Percentiles rank a stretch among this genome's conserved stretches.
These are phyloP conservation scores for Mycena vitilis DNA, from an alignment of 768 basidiomycete species.

Conservation along the genomic window DNA sequence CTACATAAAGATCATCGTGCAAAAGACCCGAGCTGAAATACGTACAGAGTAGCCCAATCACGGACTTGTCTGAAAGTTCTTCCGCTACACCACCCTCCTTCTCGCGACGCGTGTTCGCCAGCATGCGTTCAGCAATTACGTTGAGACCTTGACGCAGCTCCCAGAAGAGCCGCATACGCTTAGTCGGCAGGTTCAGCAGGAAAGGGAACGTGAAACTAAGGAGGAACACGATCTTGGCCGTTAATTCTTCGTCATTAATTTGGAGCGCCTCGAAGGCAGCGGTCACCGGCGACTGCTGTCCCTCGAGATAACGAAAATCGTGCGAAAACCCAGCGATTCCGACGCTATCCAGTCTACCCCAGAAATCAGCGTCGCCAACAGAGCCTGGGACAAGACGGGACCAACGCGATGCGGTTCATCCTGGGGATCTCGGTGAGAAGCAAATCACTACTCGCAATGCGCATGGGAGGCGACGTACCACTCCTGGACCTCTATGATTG, in stretches of 20 bases:
- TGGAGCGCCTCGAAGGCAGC: slow-evolving; percentile 28
- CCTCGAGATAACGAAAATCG: slow-evolving; percentile 55
- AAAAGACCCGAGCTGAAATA: neutral
- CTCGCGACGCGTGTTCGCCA: slow-evolving; percentile 48
- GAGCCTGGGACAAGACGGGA: neutral
- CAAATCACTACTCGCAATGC: neutral
- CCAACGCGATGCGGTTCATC: slow-evolving; percentile 34
- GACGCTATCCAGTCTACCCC: slow-evolving; percentile 40
- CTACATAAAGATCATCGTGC: neutral
- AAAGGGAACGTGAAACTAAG: slow-evolving; percentile 46
- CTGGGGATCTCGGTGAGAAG: neutral
- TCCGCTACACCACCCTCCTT: slow-evolving; percentile 41
- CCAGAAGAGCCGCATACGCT: slow-evolving; percentile 38
- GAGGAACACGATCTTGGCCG: slow-evolving; percentile 32
- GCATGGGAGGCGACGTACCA: slow-evolving; percentile 23
- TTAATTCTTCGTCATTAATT: slow-evolving; percentile 1
- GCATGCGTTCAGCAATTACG: slow-evolving; percentile 47
- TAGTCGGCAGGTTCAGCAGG: slow-evolving; percentile 46
- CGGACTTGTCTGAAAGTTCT: slow-evolving; percentile 46
- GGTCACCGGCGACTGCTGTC: slow-evolving; percentile 34
- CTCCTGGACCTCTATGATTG: slow-evolving; percentile 34
- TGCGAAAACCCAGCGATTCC: slow-evolving; percentile 59
- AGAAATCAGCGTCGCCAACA: slow-evolving; percentile 16
- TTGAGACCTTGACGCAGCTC: slow-evolving; percentile 45
- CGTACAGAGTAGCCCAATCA: slow-evolving; percentile 52